These are phyloP conservation scores for Nannizzia gypsea DNA, from an alignment of 2,329 filamentous ascomycete species.

Conservation along the genomic window DNA sequence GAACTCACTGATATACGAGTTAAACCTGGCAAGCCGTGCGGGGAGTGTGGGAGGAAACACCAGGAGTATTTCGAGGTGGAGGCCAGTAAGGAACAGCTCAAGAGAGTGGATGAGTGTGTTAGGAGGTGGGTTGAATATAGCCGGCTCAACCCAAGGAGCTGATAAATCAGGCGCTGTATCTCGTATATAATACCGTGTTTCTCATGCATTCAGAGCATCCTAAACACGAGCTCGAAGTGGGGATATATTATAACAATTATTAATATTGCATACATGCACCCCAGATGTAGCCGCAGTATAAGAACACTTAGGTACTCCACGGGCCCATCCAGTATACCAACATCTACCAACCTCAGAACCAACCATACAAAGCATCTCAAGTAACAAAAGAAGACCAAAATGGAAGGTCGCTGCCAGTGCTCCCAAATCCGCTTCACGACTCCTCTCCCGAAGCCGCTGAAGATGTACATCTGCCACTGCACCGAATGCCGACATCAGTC, in stretches of 20 bases:
- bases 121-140: conserved; percentile 81
- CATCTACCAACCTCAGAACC: too few relatives aligned
- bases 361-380: too few relatives aligned
- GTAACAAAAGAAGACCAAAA: conserved; percentile 48
- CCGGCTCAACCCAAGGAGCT: conserved; percentile 33
- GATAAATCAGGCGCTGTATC: neutral
- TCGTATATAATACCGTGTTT: too few relatives aligned
- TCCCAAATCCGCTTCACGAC: conserved; percentile 52
- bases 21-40: conserved; percentile 52
- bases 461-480: conserved; percentile 63
- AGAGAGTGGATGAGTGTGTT: conserved; percentile 59
- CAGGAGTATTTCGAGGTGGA: conserved; percentile 92
- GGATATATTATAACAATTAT: neutral
- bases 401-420: conserved; percentile 56
- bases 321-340: too few relatives aligned
- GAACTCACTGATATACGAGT: conserved; percentile 57
- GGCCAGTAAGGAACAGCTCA: conserved; percentile 58
- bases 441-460: conserved; percentile 47
- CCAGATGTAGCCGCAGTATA: neutral
- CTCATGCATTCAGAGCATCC: neutral
- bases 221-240: neutral
- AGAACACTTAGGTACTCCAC: too few relatives aligned
- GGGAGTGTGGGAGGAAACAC: conserved; percentile 71
- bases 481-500: conserved; percentile 54
- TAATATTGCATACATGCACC: neutral